Evolutionary conservation across 176 grass and related monocot genomes (phyloP).

Genomic region (Ampelocalamus luodianensis): DNA sequence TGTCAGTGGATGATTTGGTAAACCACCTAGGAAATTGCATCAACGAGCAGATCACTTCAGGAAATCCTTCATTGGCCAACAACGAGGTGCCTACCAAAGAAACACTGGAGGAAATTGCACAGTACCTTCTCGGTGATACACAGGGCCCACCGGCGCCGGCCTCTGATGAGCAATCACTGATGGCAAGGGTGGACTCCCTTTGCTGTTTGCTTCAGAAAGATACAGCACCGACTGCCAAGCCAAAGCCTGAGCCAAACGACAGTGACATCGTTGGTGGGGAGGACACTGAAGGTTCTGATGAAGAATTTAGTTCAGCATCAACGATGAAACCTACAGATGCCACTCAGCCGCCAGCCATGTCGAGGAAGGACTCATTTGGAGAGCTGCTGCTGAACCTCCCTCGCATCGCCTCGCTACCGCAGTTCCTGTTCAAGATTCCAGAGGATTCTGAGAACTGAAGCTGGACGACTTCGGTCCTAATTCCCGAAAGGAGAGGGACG

Average conservation of each 20-base stretch:
- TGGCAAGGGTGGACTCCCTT: conserved; percentile 86
- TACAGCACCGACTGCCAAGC: background rate
- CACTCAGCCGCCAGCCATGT: conserved; percentile 47
- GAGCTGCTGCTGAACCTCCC: conserved; percentile 84
- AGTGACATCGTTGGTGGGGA: conserved; percentile 41
- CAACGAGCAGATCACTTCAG: conserved; percentile 78
- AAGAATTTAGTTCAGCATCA: conserved; percentile 63
- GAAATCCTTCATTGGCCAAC: conserved; percentile 51
- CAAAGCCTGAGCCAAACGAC: conserved; percentile 53
- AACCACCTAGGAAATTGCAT: conserved; percentile 90
- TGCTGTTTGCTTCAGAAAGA: conserved; percentile 90
- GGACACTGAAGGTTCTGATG: conserved; percentile 57
- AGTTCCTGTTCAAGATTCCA: conserved; percentile 85
- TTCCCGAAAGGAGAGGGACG: conserved; percentile 21
- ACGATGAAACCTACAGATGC: conserved; percentile 25
- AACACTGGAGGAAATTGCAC: conserved; percentile 76
- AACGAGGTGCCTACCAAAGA: conserved; percentile 73
- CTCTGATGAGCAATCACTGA: conserved; percentile 76
- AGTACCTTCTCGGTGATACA: conserved; percentile 79
- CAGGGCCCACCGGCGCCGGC: conserved; percentile 52
- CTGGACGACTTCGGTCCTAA: conserved; percentile 14
- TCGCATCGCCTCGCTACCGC: conserved; percentile 71
- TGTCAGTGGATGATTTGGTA: conserved; percentile 89
- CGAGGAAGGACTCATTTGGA: conserved; percentile 81
- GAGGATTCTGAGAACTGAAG: conserved; percentile 75